Evolutionary conservation across 2,329 filamentous ascomycete species (phyloP), one percentile per base, ranked within the genome.

Genomic region (Colletotrichum sp.): DNA sequence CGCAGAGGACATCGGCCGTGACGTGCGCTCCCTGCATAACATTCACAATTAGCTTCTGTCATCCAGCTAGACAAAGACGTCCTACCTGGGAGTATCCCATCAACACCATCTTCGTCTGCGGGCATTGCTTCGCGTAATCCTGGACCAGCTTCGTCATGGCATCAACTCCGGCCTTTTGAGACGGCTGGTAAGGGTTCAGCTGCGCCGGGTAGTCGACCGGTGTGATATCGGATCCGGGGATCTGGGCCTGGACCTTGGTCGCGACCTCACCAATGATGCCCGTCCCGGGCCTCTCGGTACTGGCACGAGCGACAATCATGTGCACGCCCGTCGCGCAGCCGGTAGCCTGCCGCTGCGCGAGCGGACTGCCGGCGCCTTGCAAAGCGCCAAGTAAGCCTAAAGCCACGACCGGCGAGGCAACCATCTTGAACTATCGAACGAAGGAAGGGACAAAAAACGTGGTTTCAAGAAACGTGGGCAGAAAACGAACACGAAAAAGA

Each of bases 41-140:
- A 30, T 30, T 30, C 29, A 30, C 3, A 1, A 34, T 49, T 15
- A 32, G 19, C 8, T 30, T 57, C 36, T 52, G 44, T 13, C 44
- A 25, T 22, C 8, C 44, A 22, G n/a, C 11, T 13, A 25, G n/a
- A 52, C n/a, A 5, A 8, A 5, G 0, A 1, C 75, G 6, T 78
- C 77, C 19, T 39, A 83, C 84, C 81, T 87, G 86, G 2, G 86
- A 87, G 71, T 86, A 87, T 1, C 86, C 86, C 63, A 87, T 69
- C 29, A 87, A 77, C 5, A 85, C 86, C 69, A 87, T 81, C 79
- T 86, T 86, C 67, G 80, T 80, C 16, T 83, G 78, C 2, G 86
- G 85, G 44, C 86, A 87, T 8, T 79, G 79, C 39, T 79, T 69
- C 71, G 81, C 78, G 70, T 87, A 86, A 30, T 80, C 75, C n/a